Conservation (phyloP, 2,329 filamentous ascomycete species). For the Monosporascus sp. region DNA sequence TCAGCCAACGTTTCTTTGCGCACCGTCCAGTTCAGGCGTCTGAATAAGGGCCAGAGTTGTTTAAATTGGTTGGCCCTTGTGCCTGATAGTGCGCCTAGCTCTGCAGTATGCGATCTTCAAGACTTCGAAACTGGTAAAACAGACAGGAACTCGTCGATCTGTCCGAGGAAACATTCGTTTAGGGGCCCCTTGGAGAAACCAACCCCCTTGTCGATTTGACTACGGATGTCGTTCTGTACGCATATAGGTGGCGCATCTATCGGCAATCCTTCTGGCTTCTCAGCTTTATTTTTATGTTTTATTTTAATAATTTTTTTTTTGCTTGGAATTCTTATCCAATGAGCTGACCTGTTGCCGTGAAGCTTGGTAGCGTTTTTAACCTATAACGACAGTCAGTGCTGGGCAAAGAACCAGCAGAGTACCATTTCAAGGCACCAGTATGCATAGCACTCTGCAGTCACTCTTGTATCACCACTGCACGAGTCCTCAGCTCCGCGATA, state of each 20-base stretch:
- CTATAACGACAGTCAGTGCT: not conserved
- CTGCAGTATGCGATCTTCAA: no score
- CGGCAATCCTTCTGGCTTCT: not conserved
- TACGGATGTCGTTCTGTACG: not conserved
- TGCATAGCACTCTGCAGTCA: no score
- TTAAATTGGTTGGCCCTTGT: no score
- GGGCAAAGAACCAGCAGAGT: no score
- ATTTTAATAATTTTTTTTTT: not conserved
- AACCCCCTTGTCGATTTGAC: no score
- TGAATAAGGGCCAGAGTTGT: no score
- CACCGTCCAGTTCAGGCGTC: not conserved
- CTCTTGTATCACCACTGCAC: not conserved
- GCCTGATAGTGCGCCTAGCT: no score
- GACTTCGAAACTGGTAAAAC: no score
- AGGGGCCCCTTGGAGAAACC: no score
- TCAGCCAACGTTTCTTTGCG: not conserved
- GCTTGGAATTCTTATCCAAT: not conserved
- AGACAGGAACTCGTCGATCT: no score
- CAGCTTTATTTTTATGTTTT: not conserved
- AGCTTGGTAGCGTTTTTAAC: not conserved
- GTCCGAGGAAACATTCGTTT: no score
- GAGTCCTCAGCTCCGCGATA: not conserved
- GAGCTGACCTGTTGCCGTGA: not conserved
- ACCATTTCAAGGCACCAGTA: no score
- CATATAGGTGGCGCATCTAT: not conserved